Conservation (phyloP, 164 flowering plant species). For the Dillenia suffruticosa region DNA sequence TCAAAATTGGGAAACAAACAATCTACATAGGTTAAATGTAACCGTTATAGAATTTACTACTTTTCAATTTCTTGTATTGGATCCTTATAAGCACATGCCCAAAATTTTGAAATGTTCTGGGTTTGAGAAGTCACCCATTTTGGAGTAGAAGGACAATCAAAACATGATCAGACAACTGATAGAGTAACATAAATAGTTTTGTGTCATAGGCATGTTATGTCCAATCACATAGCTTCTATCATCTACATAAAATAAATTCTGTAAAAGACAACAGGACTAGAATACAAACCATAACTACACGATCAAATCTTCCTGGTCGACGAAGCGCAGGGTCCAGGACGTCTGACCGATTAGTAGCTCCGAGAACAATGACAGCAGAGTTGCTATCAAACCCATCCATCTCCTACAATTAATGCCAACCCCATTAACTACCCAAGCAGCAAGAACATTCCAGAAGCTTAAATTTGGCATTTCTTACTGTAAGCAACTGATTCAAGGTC, state of each 20-base stretch:
- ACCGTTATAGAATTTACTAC: no score
- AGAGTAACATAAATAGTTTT: no score
- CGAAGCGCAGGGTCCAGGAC: constrained; percentile 97
- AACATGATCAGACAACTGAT: not conserved
- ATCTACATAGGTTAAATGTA: no score
- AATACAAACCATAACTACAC: constrained; percentile 78
- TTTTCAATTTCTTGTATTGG: no score
- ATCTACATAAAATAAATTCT: no score
- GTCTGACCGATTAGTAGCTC: constrained; percentile 95
- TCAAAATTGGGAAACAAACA: no score
- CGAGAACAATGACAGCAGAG: constrained; percentile 96
- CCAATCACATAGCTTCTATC: no score
- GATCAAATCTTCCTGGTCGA: constrained; percentile 99
- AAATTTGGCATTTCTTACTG: constrained; percentile 38
- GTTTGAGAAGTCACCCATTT: no score
- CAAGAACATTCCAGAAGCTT: not conserved
- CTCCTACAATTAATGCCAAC: constrained; percentile 53
- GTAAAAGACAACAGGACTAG: not conserved
- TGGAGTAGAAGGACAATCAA: no score
- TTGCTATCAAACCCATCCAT: constrained; percentile 99
- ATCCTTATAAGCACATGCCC: no score
- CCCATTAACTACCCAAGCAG: constrained; percentile 1
- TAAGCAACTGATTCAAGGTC: constrained; percentile 92
- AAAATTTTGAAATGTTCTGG: no score
- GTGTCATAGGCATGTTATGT: no score